phyloP scores from a whole-genome alignment of 139 green algal genomes.

The Nannochloris sp. region DNA sequence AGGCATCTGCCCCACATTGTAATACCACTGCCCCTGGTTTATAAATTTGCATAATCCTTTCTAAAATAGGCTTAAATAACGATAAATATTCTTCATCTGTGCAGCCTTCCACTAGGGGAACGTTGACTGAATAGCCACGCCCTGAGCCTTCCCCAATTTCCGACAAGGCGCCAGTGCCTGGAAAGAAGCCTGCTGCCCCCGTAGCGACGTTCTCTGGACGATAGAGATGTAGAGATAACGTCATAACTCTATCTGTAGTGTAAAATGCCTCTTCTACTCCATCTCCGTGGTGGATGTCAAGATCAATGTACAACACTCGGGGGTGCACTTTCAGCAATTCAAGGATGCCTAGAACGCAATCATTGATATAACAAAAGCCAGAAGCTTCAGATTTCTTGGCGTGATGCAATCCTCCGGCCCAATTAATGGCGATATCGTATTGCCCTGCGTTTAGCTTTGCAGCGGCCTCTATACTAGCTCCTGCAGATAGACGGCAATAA shows the following conservation, averaged over 20 bases:
- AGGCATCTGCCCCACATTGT: slow-evolving; percentile 82
- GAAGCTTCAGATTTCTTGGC: slow-evolving; percentile 87
- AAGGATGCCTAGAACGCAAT: slow-evolving; percentile 94
- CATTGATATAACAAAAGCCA: slow-evolving; percentile 97
- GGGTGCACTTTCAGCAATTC: slow-evolving; percentile 94
- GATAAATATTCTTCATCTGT: slow-evolving; percentile 54
- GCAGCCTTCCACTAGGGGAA: slow-evolving; percentile 65
- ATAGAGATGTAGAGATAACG: slow-evolving; percentile 91
- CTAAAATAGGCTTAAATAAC: slow-evolving; percentile 74
- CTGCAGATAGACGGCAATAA: slow-evolving; percentile 81
- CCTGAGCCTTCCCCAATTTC: slow-evolving; percentile 45
- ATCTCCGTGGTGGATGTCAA: slow-evolving; percentile 97
- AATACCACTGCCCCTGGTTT: slow-evolving; percentile 70
- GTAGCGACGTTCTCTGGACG: slow-evolving; percentile 46
- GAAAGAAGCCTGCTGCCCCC: slow-evolving; percentile 82
- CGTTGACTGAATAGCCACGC: slow-evolving; percentile 74
- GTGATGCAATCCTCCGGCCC: slow-evolving; percentile 94
- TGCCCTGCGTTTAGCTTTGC: slow-evolving; percentile 78
- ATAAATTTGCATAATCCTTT: slow-evolving; percentile 69
- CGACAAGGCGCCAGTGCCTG: slow-evolving; percentile 64
- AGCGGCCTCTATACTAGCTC: slow-evolving; percentile 70
- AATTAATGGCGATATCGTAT: slow-evolving; percentile 95
- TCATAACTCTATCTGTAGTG: slow-evolving; percentile 77
- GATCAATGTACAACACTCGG: slow-evolving; percentile 79
- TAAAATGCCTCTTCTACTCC: slow-evolving; percentile 97